These are phyloP conservation scores for Nephelium lappaceum DNA, from an alignment of 345 rosid species.

Conservation along the genomic window DNA sequence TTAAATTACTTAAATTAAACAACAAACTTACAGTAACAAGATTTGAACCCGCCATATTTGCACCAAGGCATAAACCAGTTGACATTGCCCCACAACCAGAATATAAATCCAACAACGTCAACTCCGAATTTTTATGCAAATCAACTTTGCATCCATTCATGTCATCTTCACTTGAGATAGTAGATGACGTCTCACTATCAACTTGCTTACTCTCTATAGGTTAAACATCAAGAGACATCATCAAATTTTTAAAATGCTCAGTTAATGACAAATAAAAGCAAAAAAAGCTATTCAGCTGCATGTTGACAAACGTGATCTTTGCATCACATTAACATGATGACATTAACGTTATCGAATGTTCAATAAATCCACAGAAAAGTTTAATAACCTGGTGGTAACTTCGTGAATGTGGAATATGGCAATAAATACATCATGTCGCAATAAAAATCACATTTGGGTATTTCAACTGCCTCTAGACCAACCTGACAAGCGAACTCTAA, in stretches of 20 bases:
- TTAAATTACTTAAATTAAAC: not conserved
- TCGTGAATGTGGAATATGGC: slow-evolving; percentile 55
- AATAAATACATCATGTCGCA: slow-evolving; percentile 59
- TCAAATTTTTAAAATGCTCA: not conserved
- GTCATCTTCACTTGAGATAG: slow-evolving; percentile 52
- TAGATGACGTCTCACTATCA: slow-evolving; percentile 48
- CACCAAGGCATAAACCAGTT: slow-evolving; percentile 77
- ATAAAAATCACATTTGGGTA: slow-evolving; percentile 50
- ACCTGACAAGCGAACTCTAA: slow-evolving; percentile 39
- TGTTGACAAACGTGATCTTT: not conserved
- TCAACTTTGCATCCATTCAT: slow-evolving; percentile 12
- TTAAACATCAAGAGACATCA: not conserved
- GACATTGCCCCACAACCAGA: slow-evolving; percentile 95
- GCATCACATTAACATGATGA: not conserved
- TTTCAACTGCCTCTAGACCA: slow-evolving; percentile 31
- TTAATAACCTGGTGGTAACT: slow-evolving; percentile 38
- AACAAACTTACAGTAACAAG: slow-evolving; percentile 59
- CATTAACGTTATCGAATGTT: not conserved
- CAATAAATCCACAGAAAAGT: not conserved
- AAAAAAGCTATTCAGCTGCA: slow-evolving; percentile 3
- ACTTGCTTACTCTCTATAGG: slow-evolving; percentile 35
- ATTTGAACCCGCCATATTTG: slow-evolving; percentile 49
- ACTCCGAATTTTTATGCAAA: slow-evolving; percentile 25
- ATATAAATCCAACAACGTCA: slow-evolving; percentile 64
- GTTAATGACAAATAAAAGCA: not conserved